Conservation (phyloP, 2,329 filamentous ascomycete genomes). For the Claviceps digitariae region DNA sequence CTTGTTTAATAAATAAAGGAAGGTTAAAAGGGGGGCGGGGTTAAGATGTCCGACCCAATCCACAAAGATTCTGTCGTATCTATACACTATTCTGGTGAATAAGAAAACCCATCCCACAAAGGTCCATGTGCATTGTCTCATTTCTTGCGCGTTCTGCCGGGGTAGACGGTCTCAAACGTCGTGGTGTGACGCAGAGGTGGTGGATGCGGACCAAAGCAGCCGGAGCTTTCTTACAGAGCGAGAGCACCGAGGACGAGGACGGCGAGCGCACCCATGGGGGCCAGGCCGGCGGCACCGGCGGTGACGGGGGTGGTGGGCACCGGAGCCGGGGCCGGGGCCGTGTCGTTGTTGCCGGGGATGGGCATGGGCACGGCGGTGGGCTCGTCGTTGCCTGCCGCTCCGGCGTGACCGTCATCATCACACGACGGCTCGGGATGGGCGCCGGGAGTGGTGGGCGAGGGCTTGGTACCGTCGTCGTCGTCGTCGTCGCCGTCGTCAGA, state of each 20-base stretch:
- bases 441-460: not conserved
- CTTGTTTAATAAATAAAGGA: not conserved
- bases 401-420: not conserved
- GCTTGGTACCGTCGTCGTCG: not conserved
- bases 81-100: not conserved
- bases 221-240: conserved; percentile 20
- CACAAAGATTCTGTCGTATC: not conserved
- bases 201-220: not conserved
- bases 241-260: conserved; percentile 19
- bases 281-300: conserved; percentile 18
- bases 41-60: conserved; percentile 7
- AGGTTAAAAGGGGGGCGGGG: not conserved
- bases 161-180: not conserved
- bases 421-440: not conserved
- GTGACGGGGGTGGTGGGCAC: conserved; percentile 8
- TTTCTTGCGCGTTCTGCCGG: too few species aligned
- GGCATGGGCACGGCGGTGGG: not conserved
- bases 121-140: too few species aligned
- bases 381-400: not conserved
- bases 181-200: not conserved
- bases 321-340: conserved; percentile 4
- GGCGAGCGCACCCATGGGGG: conserved; percentile 19
- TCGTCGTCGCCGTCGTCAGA: not conserved
- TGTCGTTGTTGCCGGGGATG: conserved; percentile 7
- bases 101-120: not conserved